Conservation (phyloP, 306 rosid species). For the Mucuna pruriens region DNA sequence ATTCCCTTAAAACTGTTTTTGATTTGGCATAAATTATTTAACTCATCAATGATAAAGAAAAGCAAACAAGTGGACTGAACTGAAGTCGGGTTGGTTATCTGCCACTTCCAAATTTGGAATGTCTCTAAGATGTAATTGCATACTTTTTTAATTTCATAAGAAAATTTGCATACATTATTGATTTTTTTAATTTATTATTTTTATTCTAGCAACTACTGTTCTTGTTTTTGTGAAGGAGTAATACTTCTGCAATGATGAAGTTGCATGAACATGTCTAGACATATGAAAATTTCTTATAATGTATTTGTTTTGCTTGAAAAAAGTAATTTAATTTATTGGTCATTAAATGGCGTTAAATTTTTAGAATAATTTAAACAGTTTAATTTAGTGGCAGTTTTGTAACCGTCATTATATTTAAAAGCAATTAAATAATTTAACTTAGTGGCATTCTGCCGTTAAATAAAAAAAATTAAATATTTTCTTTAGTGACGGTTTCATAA, state of each 20-base stretch:
- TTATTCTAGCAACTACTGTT: neutral
- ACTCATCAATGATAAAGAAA: constrained; percentile 62
- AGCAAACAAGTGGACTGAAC: constrained; percentile 99
- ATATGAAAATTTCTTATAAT: constrained; percentile 59
- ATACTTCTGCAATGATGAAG: constrained; percentile 65
- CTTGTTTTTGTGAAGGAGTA: neutral
- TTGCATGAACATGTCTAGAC: constrained; percentile 87
- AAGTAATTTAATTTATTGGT: too few relatives aligned
- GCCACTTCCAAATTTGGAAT: constrained; percentile 73
- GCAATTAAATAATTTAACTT: too few relatives aligned
- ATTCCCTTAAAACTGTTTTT: neutral
- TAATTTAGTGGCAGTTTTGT: too few relatives aligned
- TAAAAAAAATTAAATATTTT: too few relatives aligned
- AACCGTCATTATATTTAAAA: too few relatives aligned
- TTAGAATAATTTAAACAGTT: too few relatives aligned
- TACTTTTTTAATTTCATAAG: neutral
- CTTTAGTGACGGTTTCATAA: too few relatives aligned
- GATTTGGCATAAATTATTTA: neutral
- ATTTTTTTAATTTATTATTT: neutral
- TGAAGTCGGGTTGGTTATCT: constrained; percentile 99
- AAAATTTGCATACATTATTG: too few relatives aligned
- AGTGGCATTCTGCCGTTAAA: too few relatives aligned
- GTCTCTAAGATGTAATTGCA: constrained; percentile 52
- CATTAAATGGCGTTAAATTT: too few relatives aligned
- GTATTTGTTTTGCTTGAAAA: constrained; percentile 49